phyloP scores from a whole-genome alignment of 1,284 basidiomycete species.

The Puccinia novopanici region DNA sequence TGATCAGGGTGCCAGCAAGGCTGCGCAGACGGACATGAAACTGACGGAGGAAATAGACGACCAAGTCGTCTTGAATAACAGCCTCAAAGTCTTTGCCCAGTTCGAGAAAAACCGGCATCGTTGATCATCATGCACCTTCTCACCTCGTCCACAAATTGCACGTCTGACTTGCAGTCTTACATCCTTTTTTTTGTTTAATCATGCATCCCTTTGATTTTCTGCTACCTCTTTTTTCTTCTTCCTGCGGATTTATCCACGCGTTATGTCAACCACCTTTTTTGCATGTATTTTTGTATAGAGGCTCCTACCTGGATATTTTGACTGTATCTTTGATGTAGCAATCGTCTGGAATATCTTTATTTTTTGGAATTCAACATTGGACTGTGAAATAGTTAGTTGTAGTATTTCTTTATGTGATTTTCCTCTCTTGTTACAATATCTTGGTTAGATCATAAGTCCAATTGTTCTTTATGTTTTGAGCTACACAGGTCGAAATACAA shows the following conservation, averaged over 20 bases:
- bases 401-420: too few species aligned
- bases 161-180: neutral
- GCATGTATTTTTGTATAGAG: neutral
- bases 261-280: neutral
- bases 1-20: neutral
- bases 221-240: neutral
- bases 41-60: slow-evolving; percentile 12
- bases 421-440: too few species aligned
- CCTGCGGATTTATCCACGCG: neutral
- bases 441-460: too few species aligned
- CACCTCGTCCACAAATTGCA: neutral
- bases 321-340: neutral
- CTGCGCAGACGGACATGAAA: neutral
- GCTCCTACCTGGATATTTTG: neutral
- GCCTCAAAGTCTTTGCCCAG: slow-evolving; percentile 20
- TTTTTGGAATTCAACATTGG: too few species aligned
- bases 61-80: slow-evolving; percentile 26
- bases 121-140: neutral
- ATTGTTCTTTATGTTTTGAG: too few species aligned
- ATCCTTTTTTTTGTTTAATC: neutral
- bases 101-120: slow-evolving; percentile 10
- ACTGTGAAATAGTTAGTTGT: too few species aligned
- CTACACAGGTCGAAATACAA: too few species aligned
- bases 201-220: neutral
- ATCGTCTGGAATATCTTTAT: too few species aligned